Evolutionary conservation across 2,329 filamentous ascomycete genomes (phyloP).

Genomic region (Hirsutella rhossiliensis): DNA sequence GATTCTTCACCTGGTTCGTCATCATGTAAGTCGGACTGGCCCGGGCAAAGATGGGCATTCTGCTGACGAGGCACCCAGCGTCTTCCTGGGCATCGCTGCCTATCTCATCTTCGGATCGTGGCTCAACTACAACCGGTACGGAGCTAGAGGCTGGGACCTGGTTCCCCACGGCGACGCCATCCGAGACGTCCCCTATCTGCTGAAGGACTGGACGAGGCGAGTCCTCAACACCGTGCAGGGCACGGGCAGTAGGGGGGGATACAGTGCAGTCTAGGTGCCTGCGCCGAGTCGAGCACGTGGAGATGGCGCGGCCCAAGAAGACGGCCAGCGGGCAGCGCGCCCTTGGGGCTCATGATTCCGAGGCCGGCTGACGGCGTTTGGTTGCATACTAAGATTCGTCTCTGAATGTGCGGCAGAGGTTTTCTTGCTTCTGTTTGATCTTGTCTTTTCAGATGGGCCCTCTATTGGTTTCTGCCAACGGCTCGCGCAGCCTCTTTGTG

Average conservation of each 20-base stretch:
- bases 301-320: neutral
- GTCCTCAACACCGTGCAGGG: slow-evolving; percentile 78
- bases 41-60: too few species aligned
- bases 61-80: slow-evolving; percentile 31
- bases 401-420: too few species aligned
- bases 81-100: slow-evolving; percentile 72
- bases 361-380: too few species aligned
- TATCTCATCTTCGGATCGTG: slow-evolving; percentile 98
- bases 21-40: slow-evolving; percentile 58
- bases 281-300: neutral
- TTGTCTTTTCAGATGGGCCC: too few species aligned
- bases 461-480: too few species aligned
- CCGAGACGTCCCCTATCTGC: slow-evolving; percentile 80
- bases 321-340: neutral
- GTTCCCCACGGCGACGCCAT: slow-evolving; percentile 87
- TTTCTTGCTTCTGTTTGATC: too few species aligned
- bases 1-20: slow-evolving; percentile 95
- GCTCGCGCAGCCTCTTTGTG: too few species aligned
- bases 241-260: slow-evolving; percentile 74
- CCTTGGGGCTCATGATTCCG: too few species aligned
- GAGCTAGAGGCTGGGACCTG: slow-evolving; percentile 88
- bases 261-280: slow-evolving; percentile 67
- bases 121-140: slow-evolving; percentile 98
- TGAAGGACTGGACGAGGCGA: slow-evolving; percentile 76
- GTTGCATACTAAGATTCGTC: too few species aligned